Conservation (phyloP, 2,329 filamentous ascomycete species). For the Colletotrichum coccodes region DNA sequence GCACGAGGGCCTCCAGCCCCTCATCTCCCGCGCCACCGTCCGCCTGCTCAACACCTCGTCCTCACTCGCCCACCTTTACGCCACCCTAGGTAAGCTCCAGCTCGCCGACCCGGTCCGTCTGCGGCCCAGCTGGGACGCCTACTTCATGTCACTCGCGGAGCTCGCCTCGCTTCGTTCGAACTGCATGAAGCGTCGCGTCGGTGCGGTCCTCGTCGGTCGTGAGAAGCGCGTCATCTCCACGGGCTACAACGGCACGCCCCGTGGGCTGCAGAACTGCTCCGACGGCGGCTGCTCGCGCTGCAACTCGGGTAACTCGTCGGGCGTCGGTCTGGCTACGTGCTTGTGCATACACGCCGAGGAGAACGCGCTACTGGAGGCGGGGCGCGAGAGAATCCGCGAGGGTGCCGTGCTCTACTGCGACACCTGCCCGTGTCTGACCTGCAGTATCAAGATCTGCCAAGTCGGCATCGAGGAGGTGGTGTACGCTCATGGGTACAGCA, state of each 20-base stretch:
- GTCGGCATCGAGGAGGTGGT: slow-evolving; percentile 96
- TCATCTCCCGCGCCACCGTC: slow-evolving; percentile 85
- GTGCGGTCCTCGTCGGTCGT: slow-evolving; percentile 86
- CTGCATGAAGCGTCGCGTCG: slow-evolving; percentile 98
- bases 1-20: slow-evolving; percentile 72
- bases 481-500: slow-evolving; percentile 92
- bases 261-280: slow-evolving; percentile 88
- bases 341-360: slow-evolving; percentile 98
- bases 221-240: slow-evolving; percentile 91
- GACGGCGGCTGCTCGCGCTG: slow-evolving; percentile 92
- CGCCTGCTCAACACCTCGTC: slow-evolving; percentile 87
- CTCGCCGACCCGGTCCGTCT: slow-evolving; percentile 82
- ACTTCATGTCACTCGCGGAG: slow-evolving; percentile 97
- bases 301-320: slow-evolving; percentile 77
- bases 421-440: slow-evolving; percentile 96
- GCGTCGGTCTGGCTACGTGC: slow-evolving; percentile 84
- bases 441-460: slow-evolving; percentile 98
- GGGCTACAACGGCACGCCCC: slow-evolving; percentile 97
- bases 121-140: slow-evolving; percentile 92
- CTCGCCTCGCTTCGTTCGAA: slow-evolving; percentile 91
- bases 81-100: slow-evolving; percentile 78
- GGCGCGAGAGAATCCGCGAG: slow-evolving; percentile 86
- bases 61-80: slow-evolving; percentile 76
- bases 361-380: slow-evolving; percentile 94
- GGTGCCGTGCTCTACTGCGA: slow-evolving; percentile 91